Conservation (phyloP, 345 rosid species). For the Ceriops decandra region DNA sequence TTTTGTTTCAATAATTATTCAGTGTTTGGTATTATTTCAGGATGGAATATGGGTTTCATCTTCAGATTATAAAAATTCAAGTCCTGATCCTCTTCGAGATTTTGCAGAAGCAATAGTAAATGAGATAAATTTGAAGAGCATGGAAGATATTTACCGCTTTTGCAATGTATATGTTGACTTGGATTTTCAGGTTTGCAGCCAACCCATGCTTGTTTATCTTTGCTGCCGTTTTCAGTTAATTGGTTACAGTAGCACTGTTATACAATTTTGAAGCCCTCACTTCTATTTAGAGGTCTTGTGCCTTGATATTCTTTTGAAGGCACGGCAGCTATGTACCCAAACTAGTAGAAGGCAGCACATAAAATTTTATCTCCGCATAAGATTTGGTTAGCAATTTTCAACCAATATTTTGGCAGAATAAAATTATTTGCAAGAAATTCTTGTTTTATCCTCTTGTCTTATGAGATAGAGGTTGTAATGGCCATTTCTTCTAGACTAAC, state of each 20-base stretch:
- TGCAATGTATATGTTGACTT: conserved; percentile 75
- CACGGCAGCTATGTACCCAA: too few species aligned
- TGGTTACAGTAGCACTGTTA: neutral
- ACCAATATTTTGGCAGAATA: too few species aligned
- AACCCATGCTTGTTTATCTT: conserved; percentile 8
- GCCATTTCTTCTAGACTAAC: too few species aligned
- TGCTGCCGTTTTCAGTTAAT: neutral
- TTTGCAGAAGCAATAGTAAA: conserved; percentile 64
- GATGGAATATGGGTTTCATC: conserved; percentile 79
- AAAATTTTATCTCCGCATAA: too few species aligned
- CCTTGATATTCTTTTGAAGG: too few species aligned
- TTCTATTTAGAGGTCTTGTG: too few species aligned
- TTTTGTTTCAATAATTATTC: conserved; percentile 3
- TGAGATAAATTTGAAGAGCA: conserved; percentile 64
- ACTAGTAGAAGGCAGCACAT: too few species aligned
- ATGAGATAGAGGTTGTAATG: conserved; percentile 1
- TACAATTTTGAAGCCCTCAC: neutral
- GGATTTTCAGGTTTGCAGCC: conserved; percentile 63
- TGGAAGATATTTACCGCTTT: conserved; percentile 75
- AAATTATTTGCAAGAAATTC: neutral
- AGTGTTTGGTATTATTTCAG: conserved; percentile 37
- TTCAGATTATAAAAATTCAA: conserved; percentile 63
- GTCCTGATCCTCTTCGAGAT: conserved; percentile 76
- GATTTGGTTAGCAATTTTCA: too few species aligned
- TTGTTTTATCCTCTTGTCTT: neutral